A percentile compares a stretch with the other conserved stretches of the same genome.
Evolutionary conservation across 495 filamentous ascomycete genomes (phyloP).

Genomic region (Evernia prunastri): DNA sequence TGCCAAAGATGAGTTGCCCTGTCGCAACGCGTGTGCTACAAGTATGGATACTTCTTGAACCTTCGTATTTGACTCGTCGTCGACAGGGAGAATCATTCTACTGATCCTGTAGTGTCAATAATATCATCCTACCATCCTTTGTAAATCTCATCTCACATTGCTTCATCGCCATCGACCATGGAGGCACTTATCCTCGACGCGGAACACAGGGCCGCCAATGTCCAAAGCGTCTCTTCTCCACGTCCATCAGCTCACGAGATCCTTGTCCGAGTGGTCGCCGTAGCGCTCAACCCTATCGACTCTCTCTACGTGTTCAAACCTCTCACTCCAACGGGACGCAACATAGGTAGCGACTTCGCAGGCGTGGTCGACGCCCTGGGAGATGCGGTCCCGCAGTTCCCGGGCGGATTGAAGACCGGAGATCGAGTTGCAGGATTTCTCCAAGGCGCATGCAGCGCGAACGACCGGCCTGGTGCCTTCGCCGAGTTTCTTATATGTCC

Average conservation of each 20-base stretch:
- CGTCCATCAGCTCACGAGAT: neutral
- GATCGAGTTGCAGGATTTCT: constrained; percentile 10
- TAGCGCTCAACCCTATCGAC: constrained; percentile 12
- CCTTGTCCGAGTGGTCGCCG: constrained; percentile 4
- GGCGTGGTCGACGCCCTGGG: constrained; percentile 5
- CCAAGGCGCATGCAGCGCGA: constrained; percentile 8
- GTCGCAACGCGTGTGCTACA: too few relatives aligned
- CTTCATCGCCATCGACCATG: neutral
- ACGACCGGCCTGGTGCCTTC: constrained; percentile 11
- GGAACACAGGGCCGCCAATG: constrained; percentile 1
- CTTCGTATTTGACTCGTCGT: neutral
- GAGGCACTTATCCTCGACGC: constrained; percentile 10
- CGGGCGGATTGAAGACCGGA: constrained; percentile 2
- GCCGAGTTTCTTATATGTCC: neutral
- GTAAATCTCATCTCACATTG: neutral
- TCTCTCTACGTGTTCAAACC: constrained; percentile 10
- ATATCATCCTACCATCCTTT: neutral
- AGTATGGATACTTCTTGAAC: too few relatives aligned
- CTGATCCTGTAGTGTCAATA: neutral
- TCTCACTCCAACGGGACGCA: constrained; percentile 10
- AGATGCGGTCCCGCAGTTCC: neutral
- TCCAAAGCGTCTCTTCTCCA: constrained; percentile 4
- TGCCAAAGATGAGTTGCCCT: too few relatives aligned
- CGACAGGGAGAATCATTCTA: neutral
- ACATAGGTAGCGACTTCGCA: constrained; percentile 8